phyloP scores from a whole-genome alignment of 352 stramenopile species.

The Phytophthora tubulina region DNA sequence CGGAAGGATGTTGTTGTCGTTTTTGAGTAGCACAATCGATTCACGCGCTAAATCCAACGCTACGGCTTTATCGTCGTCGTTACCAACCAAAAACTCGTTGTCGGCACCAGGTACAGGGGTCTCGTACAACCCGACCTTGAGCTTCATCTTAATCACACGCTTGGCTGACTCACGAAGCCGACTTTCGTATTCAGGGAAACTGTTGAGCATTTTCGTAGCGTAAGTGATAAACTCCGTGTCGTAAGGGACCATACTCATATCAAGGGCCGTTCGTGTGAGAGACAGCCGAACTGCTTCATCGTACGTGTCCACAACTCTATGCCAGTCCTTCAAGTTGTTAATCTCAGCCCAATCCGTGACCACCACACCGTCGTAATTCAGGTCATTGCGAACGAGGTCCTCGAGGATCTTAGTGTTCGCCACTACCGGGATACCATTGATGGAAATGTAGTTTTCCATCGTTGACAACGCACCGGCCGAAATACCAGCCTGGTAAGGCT shows the following conservation, averaged over 20 bases:
- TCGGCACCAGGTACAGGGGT: constrained; percentile 58
- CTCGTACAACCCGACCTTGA: constrained; percentile 78
- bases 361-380: constrained; percentile 86
- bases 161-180: constrained; percentile 64
- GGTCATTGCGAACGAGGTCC: constrained; percentile 80
- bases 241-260: constrained; percentile 92
- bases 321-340: constrained; percentile 79
- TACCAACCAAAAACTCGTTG: constrained; percentile 53
- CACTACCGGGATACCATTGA: constrained; percentile 91
- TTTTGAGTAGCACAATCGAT: constrained; percentile 86
- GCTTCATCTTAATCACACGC: constrained; percentile 81
- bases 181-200: constrained; percentile 40
- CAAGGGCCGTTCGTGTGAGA: constrained; percentile 80
- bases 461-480: constrained; percentile 78
- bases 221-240: constrained; percentile 61
- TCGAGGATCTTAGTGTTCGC: constrained; percentile 81
- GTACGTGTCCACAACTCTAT: constrained; percentile 56
- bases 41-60: constrained; percentile 77
- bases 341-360: constrained; percentile 95
- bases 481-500: constrained; percentile 79
- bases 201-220: constrained; percentile 53
- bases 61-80: constrained; percentile 49
- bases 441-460: constrained; percentile 95
- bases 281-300: constrained; percentile 71
- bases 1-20: constrained; percentile 62